Evolutionary conservation across 1,139 yeast species (phyloP).

Genomic region (Kodamaea alishanica): DNA sequence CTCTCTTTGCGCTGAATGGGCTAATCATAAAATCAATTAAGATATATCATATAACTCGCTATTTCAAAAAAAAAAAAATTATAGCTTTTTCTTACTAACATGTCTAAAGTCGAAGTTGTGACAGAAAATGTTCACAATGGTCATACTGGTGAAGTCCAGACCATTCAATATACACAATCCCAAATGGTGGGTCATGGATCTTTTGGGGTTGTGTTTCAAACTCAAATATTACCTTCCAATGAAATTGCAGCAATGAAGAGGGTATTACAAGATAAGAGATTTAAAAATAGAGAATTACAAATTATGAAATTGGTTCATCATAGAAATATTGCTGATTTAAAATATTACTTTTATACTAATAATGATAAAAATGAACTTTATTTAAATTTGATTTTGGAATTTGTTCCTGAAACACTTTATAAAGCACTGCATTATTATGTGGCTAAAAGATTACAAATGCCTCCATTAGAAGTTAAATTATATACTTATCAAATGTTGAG

Average conservation of each 20-base stretch:
- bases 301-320: constrained; percentile 90
- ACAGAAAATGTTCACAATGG: constrained; percentile 75
- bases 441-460: constrained; percentile 77
- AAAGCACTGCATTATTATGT: constrained; percentile 83
- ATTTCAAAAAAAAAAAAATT: too few relatives aligned
- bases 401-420: constrained; percentile 90
- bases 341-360: constrained; percentile 83
- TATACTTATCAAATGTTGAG: constrained; percentile 90
- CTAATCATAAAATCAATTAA: too few relatives aligned
- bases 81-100: constrained; percentile 42
- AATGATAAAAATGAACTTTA: constrained; percentile 78
- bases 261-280: constrained; percentile 90
- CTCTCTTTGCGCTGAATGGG: too few relatives aligned
- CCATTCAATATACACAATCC: constrained; percentile 65
- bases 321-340: constrained; percentile 81
- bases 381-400: constrained; percentile 84
- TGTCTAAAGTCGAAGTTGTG: constrained; percentile 55
- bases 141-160: constrained; percentile 59
- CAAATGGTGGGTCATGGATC: constrained; percentile 97
- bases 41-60: too few relatives aligned
- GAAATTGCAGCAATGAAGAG: constrained; percentile 88
- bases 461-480: constrained; percentile 80
- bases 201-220: constrained; percentile 92
- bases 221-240: constrained; percentile 70
- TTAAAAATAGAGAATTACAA: constrained; percentile 93